phyloP scores from a whole-genome alignment of 202 grass and related monocot species.

The Hordeum pubiflorum region DNA sequence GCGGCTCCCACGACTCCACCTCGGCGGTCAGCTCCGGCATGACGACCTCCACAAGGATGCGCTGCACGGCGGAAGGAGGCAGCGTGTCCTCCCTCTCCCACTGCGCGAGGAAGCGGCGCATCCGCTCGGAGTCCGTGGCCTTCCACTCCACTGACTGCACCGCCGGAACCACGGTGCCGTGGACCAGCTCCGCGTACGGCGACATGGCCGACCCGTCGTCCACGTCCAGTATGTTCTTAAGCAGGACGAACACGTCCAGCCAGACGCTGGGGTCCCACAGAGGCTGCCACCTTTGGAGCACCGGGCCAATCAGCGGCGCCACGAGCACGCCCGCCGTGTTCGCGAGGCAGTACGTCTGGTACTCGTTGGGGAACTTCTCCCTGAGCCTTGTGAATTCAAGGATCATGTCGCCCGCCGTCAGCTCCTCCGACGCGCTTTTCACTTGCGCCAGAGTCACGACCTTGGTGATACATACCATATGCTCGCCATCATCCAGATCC shows the following conservation, averaged over 20 bases:
- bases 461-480: background rate
- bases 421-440: background rate
- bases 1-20: constrained; percentile 48
- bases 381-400: constrained; percentile 35
- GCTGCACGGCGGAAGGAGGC: constrained; percentile 21
- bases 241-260: constrained; percentile 24
- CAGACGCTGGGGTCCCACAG: constrained; percentile 38
- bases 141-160: constrained; percentile 30
- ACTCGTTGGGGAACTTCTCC: constrained; percentile 26
- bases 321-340: constrained; percentile 17
- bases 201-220: constrained; percentile 16
- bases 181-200: constrained; percentile 45
- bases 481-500: background rate
- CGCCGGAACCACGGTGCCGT: constrained; percentile 28
- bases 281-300: constrained; percentile 44
- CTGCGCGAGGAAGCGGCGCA: constrained; percentile 12
- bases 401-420: constrained; percentile 36
- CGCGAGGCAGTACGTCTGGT: constrained; percentile 29
- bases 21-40: constrained; percentile 38
- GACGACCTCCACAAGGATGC: constrained; percentile 33
- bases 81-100: background rate
- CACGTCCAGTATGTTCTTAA: constrained; percentile 21
- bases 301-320: constrained; percentile 27
- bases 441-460: background rate
- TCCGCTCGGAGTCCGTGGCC: constrained; percentile 32